Base-by-base conservation (phyloP, 371 early-diverging fungal genomes). In the Rhizopus arrhizus region DNA sequence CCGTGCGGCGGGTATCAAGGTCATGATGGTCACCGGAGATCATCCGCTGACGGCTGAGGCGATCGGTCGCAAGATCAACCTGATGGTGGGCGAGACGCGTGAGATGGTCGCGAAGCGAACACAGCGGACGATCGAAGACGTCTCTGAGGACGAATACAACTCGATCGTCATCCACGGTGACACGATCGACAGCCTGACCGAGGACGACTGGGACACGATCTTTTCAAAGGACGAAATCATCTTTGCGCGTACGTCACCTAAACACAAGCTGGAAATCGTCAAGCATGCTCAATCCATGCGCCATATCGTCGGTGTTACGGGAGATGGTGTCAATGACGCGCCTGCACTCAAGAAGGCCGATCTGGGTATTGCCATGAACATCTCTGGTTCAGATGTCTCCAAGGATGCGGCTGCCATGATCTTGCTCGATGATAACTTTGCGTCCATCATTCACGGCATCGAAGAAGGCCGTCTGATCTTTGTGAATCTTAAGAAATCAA, bases 341-440 rank as follows among this genome's bases (percentile, higher is more conserved):
- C 93, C 92, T 13, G 95, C 97, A 3, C 74, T 98, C n/a, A 87
- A 95, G 75, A 92, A 92, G 80, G 96, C 98, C 8, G 96, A 99
- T 73, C 70, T 99, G 54, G 99, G 98, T 64, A 95, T 98, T 74
- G 92, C 97, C 5, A 95, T 97, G 98, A 95, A 96, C 76, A 75
- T 88, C 36, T 88, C 90, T 33, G 99, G 97, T 12, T 91, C 95
- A 1, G 97, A 98, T 68, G 96, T 97, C 22, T 91, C 95, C 48
- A 98, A 99, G 74, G 96, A 98, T 62, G 96, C 97, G 9, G 97
- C 99, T 15, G 85, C 94, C 46, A 98, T 99, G 95, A 94, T 99
- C 62, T 73, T 99, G 58, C 68, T 96, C 31, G 96, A 97, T 73
- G 96, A 96, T 72, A 93, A 96, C 84, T 96, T 96, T 82, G 89